Base-by-base conservation (phyloP, 768 basidiomycete species). In the Gymnopilus junonius region DNA sequence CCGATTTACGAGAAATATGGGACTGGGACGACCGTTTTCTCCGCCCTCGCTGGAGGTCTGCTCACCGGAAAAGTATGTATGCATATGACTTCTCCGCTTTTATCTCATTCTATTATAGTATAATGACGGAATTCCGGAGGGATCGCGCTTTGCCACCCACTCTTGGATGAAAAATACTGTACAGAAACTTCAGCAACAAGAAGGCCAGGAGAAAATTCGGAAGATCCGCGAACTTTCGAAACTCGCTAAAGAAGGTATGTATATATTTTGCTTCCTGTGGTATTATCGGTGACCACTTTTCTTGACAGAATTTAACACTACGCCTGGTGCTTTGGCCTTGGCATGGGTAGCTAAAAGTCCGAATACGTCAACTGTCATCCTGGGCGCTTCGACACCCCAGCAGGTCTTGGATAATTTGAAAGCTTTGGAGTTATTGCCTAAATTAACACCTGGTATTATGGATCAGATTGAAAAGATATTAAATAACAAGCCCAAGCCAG, bases 301-400 rank as follows among this genome's bases (percentile, higher is more conserved):
- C 2, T 60, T 58, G 20, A 25, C 69, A 85, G 84, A 85, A 64
- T 79, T 94, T 43, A 82, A 82, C 21, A 84, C 85, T 57, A 87
- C 80, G 1, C 80, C 85, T 40, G 77, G 85, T 34, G 84, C 86
- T n/a, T 81, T 95, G 35, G 88, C 93, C 6, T 82, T 94, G 45
- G 92, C 93, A 10, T 94, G 92, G 91, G 77, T 88, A 8, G 85
- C 88, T 27, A 80, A 74, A 65, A 88, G 90, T 73, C 84, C 87
- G 8, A 87, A 88, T 73, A 89, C 87, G 3, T 82, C 81, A 50
- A 87, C 85, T 17, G 82, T 90, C 62, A 89, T 91, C 69, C 80
- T 91, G 53, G 90, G 90, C 10, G 89, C 86, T 0, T 80, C 87
- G 10, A 85, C 80, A 60, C 83, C 86, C 1, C 80, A 87, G 64